Conservation (phyloP, 1,284 basidiomycete genomes). For the Ustilago xerochloae region DNA sequence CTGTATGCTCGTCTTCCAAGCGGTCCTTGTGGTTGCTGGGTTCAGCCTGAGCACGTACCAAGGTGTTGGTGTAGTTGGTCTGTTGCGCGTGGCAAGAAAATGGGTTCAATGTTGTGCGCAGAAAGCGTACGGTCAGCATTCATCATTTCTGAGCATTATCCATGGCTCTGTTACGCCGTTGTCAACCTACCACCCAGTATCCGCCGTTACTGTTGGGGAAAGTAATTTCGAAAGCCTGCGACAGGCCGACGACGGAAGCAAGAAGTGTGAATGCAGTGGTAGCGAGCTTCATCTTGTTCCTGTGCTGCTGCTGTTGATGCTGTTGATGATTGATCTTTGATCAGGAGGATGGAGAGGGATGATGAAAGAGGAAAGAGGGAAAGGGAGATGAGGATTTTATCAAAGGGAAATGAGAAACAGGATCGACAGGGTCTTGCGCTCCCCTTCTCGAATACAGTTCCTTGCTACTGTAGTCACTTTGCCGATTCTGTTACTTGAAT, state of each 20-base stretch:
- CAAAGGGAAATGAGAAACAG: background rate
- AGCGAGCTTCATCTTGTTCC: constrained; percentile 35
- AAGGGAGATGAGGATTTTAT: background rate
- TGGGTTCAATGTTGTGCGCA: too few species aligned
- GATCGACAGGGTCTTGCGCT: constrained; percentile 22
- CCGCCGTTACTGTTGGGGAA: constrained; percentile 54
- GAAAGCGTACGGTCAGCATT: background rate
- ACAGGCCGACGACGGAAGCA: constrained; percentile 25
- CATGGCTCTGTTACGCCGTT: background rate
- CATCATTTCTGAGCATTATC: too few species aligned
- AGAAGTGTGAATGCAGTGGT: constrained; percentile 18
- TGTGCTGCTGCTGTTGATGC: background rate
- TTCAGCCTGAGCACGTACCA: too few species aligned
- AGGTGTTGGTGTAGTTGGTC: constrained; percentile 53
- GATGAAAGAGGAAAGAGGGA: background rate
- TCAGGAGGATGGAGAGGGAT: constrained; percentile 1
- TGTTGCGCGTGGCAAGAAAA: too few species aligned
- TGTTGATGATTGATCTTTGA: background rate
- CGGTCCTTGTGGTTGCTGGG: too few species aligned
- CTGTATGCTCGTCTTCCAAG: too few species aligned
- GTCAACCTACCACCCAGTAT: constrained; percentile 51
- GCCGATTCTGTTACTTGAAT: too few species aligned
- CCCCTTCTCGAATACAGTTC: background rate
- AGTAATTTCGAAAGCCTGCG: constrained; percentile 48
- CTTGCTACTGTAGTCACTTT: background rate